These are phyloP conservation scores for Oidiodendron maius DNA, from an alignment of 495 filamentous ascomycete genomes.

Conservation along the genomic window DNA sequence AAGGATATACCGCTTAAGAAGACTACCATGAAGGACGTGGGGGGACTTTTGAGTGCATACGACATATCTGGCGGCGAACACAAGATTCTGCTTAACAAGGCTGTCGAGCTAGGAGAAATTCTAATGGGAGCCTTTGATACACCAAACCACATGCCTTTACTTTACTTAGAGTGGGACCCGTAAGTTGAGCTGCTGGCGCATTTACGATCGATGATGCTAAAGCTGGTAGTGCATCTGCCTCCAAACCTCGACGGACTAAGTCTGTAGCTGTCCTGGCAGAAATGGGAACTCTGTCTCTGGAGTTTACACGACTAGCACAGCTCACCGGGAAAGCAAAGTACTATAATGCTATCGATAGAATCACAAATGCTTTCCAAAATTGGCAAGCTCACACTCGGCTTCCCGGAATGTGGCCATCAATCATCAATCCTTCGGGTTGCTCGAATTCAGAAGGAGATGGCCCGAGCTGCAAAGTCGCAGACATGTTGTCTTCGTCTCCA, in stretches of 20 bases:
- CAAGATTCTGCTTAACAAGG: conserved; percentile 71
- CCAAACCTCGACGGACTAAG: conserved; percentile 34
- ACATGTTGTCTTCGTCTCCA: conserved; percentile 25
- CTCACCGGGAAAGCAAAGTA: conserved; percentile 80
- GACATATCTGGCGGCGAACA: conserved; percentile 69
- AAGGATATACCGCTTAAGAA: conserved; percentile 69
- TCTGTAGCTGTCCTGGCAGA: conserved; percentile 31
- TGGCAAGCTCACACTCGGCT: conserved; percentile 62
- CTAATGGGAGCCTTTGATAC: conserved; percentile 89
- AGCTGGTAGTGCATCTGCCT: conserved; percentile 27
- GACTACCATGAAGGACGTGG: conserved; percentile 78
- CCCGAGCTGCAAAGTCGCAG: conserved; percentile 49
- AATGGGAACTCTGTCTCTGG: conserved; percentile 76
- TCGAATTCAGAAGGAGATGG: background rate
- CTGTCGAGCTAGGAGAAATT: conserved; percentile 77
- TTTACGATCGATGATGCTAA: background rate
- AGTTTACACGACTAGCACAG: conserved; percentile 92
- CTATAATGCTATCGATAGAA: conserved; percentile 86
- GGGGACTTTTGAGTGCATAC: conserved; percentile 77
- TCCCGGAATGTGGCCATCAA: conserved; percentile 77
- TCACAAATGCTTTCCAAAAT: conserved; percentile 76
- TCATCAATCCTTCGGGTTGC: conserved; percentile 1
- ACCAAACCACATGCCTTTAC: conserved; percentile 85
- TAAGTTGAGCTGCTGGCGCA: conserved; percentile 44
- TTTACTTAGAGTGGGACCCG: conserved; percentile 79